Evolutionary conservation across 148 eudicot genomes (phyloP).

Genomic region (Polygonum maritimum): DNA sequence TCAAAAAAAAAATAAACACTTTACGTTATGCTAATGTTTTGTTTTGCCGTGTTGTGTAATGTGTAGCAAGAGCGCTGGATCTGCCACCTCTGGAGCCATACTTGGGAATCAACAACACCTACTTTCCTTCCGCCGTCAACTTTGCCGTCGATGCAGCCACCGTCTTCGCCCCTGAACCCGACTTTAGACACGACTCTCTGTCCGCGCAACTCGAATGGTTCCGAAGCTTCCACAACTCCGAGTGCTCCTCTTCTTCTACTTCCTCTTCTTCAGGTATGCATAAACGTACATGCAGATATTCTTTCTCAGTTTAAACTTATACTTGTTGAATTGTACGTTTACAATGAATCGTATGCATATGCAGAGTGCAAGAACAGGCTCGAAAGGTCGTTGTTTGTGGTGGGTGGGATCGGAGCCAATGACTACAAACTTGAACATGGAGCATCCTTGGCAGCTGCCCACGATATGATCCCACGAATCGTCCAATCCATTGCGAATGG

Average conservation of each 20-base stretch:
- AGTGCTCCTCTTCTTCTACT: no score
- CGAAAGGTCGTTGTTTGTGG: background rate
- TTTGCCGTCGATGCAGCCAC: background rate
- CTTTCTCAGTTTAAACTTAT: no score
- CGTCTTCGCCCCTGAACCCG: no score
- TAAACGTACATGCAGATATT: no score
- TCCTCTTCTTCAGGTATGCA: no score
- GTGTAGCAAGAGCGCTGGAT: background rate
- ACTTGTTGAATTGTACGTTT: no score
- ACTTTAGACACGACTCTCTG: background rate
- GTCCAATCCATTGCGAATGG: background rate
- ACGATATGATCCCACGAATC: background rate
- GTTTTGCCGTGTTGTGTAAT: background rate
- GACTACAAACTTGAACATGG: background rate
- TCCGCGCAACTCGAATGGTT: background rate
- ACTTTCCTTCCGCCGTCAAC: background rate
- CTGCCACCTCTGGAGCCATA: background rate
- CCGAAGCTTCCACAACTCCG: background rate
- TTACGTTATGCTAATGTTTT: no score
- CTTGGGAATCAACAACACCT: background rate
- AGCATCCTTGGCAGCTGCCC: background rate
- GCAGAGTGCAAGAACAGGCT: background rate
- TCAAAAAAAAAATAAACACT: conserved; percentile 17
- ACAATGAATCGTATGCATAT: no score
- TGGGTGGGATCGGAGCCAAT: background rate